phyloP scores from a whole-genome alignment of 2,329 filamentous ascomycete genomes.

The Cryphonectria parasitica region DNA sequence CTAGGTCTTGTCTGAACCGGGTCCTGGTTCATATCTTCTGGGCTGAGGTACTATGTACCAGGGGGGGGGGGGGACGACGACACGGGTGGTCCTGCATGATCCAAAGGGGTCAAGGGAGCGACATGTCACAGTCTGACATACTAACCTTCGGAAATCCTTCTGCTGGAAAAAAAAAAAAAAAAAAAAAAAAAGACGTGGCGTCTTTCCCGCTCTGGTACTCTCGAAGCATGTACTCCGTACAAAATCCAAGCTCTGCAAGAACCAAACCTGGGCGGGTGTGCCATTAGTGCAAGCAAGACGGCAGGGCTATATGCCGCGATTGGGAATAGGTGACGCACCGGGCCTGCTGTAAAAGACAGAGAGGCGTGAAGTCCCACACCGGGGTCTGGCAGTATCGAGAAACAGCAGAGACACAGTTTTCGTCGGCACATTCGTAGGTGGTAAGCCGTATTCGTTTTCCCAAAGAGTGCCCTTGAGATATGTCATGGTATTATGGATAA shows the following conservation, averaged over 20 bases:
- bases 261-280: slow-evolving; percentile 2
- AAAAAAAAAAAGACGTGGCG: slow-evolving; percentile 7
- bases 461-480: background rate
- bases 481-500: slow-evolving; percentile 15
- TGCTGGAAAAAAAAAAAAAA: too few species aligned
- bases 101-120: slow-evolving; percentile 8
- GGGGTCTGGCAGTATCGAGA: background rate
- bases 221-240: slow-evolving; percentile 9
- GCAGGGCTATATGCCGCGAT: slow-evolving; percentile 6
- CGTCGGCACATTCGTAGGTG: background rate
- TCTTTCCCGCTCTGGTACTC: background rate
- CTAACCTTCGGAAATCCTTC: background rate
- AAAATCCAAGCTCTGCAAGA: slow-evolving; percentile 6
- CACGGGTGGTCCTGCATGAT: slow-evolving; percentile 25
- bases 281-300: background rate
- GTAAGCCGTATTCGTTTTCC: background rate
- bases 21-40: slow-evolving; percentile 16
- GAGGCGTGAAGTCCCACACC: background rate
- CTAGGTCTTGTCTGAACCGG: slow-evolving; percentile 9
- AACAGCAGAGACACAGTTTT: background rate
- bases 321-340: background rate
- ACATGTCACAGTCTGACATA: slow-evolving; percentile 17
- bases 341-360: background rate
- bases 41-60: slow-evolving; percentile 22
- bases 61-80: slow-evolving; percentile 9